Conservation (phyloP, 805 yeast species). For the Zygosaccharomyces rouxii region DNA sequence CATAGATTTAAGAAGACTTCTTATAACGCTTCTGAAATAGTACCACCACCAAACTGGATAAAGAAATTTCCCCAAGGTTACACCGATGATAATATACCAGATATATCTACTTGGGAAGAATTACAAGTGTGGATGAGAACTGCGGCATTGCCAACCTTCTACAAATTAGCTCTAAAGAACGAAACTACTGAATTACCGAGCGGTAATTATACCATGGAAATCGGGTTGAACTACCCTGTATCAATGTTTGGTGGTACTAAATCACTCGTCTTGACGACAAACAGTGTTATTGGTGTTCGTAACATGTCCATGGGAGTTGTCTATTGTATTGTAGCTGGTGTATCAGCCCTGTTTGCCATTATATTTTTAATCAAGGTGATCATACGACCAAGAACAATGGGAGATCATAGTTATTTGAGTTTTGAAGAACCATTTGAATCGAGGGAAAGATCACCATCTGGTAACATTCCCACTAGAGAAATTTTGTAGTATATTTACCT, state of each 20-base stretch:
- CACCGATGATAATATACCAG: conserved; percentile 64
- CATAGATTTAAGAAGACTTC: conserved; percentile 59
- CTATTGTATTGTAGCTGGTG: conserved; percentile 76
- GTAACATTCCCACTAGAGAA: conserved; percentile 19
- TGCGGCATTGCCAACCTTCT: conserved; percentile 86
- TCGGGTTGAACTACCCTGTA: conserved; percentile 80
- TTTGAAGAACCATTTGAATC: conserved; percentile 29
- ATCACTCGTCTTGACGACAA: conserved; percentile 73
- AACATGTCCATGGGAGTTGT: conserved; percentile 81
- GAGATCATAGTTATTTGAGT: conserved; percentile 68
- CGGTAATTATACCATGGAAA: conserved; percentile 67
- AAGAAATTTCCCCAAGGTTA: conserved; percentile 70
- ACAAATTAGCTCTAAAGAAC: conserved; percentile 76
- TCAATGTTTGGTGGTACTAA: conserved; percentile 84
- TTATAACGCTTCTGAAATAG: conserved; percentile 56
- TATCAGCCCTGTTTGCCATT: conserved; percentile 66
- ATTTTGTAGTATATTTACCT: conserved; percentile 14
- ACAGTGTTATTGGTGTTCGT: conserved; percentile 81
- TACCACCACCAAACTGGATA: conserved; percentile 82
- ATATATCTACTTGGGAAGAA: conserved; percentile 60
- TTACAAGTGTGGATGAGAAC: conserved; percentile 90
- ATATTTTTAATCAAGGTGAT: conserved; percentile 77
- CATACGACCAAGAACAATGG: conserved; percentile 77
- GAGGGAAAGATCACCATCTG: conserved; percentile 4
- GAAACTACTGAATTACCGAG: conserved; percentile 48